Evolutionary conservation across 768 basidiomycete species (phyloP), one percentile per base, ranked within the genome.

Genomic region (Suillus discolor): DNA sequence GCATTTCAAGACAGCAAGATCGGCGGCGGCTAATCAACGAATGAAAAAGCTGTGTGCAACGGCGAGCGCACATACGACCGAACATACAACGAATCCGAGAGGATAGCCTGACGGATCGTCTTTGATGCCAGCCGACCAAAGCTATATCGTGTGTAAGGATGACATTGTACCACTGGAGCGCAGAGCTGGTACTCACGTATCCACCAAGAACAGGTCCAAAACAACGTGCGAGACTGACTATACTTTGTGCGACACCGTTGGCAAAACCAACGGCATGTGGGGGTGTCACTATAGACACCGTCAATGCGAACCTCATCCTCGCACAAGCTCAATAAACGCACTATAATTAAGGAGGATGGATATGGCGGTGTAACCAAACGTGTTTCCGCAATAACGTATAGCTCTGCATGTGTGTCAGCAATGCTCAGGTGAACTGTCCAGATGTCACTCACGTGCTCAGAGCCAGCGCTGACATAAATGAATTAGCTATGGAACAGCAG

Each of bases 231-330:
- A 97, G 87, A 68, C 94, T 96, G 68, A 97, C 96, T 39, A 94
- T 92, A 72, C 94, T 96, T 77, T 99, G 97, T 0, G 96, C 97
- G 25, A 97, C 88, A 20, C 97, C 97, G 73, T 99, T 99, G 12
- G 97, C 94, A 66, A 94, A 87, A 8, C 95, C 94, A 47, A 99
- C 88, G 9, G 94, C 88, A 45, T 85, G 84, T 1, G 96, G 94
- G 2, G 97, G 96, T 0, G 96, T 94, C 92, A 97, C 93, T 95
- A 65, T 57, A 64, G 55, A 65, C 55, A 64, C 69, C 47, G 39
- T 34, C 51, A 57, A 34, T 57, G 36, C 5, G 53, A 28, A 60
- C 18, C n/a, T 36, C 62, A 64, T 61, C 41, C 41, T 12, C 16
- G 47, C 67, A 42, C 34, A 57, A 63, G 34, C 11, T 62, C 25